Percentiles rank a stretch among this genome's conserved stretches.
Conservation (phyloP, 208 protist genomes). For the Trypanosoma congolense region DNA sequence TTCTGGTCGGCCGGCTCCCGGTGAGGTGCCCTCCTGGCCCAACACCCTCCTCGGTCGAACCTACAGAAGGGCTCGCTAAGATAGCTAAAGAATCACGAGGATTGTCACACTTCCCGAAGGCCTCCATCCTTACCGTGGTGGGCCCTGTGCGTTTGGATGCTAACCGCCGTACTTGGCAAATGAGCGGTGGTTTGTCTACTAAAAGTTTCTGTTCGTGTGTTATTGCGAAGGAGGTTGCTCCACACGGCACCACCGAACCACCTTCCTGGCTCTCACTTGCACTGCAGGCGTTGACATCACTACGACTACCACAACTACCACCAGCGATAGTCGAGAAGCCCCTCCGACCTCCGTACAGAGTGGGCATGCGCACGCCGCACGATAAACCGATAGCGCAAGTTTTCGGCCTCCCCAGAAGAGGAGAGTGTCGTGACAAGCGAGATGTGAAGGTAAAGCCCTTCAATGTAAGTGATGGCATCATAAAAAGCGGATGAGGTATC, state of each 20-base stretch:
- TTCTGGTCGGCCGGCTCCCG: no score
- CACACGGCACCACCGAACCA: background rate
- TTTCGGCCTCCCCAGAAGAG: background rate
- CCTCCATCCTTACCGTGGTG: background rate
- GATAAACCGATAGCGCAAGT: background rate
- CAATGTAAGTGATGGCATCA: background rate
- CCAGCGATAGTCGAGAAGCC: constrained; percentile 3
- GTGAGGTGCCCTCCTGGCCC: no score
- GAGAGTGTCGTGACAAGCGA: constrained; percentile 8
- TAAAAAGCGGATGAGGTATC: background rate
- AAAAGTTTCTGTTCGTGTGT: background rate
- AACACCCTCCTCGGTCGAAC: no score
- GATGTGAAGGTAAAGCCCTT: background rate
- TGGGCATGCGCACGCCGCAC: background rate
- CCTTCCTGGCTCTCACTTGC: background rate
- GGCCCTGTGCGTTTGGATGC: background rate
- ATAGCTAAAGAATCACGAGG: background rate
- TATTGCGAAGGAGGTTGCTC: background rate
- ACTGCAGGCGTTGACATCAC: background rate
- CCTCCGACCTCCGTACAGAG: constrained; percentile 10
- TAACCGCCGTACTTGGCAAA: background rate
- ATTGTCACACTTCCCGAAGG: background rate
- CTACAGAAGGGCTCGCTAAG: background rate
- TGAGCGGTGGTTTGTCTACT: background rate
- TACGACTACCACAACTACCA: background rate